Evolutionary conservation across 2,329 filamentous ascomycete species (phyloP).

Genomic region (Biscogniauxia mediterranea): DNA sequence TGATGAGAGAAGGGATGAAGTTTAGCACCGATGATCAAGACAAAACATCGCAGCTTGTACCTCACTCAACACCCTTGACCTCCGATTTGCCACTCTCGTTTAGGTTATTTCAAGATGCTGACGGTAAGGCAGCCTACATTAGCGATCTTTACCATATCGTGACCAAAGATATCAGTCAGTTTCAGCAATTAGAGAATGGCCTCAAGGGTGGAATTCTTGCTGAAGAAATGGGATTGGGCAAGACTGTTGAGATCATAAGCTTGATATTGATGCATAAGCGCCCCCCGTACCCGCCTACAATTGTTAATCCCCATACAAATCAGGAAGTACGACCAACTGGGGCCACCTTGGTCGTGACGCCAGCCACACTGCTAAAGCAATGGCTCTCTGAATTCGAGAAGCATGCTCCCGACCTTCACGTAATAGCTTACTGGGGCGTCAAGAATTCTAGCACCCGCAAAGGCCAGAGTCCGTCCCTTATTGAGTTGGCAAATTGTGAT

Average conservation of each 20-base stretch:
- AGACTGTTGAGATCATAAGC: conserved; percentile 73
- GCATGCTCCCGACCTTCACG: conserved; percentile 56
- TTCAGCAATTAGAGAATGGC: conserved; percentile 40
- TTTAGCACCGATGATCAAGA: conserved; percentile 36
- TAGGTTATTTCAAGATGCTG: conserved; percentile 40
- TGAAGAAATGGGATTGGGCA: conserved; percentile 82
- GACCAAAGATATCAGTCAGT: conserved; percentile 47
- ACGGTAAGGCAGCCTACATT: conserved; percentile 36
- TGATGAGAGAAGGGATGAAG: conserved; percentile 61
- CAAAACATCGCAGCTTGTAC: conserved; percentile 25
- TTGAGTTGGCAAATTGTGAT: conserved; percentile 50
- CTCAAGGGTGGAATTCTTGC: conserved; percentile 65
- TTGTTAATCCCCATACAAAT: conserved; percentile 39
- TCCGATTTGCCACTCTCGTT: conserved; percentile 44
- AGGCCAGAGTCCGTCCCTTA: conserved; percentile 35
- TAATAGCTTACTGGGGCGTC: conserved; percentile 56
- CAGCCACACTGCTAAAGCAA: conserved; percentile 55
- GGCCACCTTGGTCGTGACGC: conserved; percentile 62
- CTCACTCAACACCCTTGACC: conserved; percentile 17
- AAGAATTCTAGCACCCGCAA: conserved; percentile 30
- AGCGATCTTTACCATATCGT: conserved; percentile 64
- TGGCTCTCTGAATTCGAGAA: conserved; percentile 60
- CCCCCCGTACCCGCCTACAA: conserved; percentile 15
- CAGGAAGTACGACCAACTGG: conserved; percentile 46
- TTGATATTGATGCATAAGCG: conserved; percentile 65